A percentile compares a stretch with the other conserved stretches of the same genome.
Conservation (phyloP, 108 stramenopile genomes). For the Cylindrotheca fusiformis region DNA sequence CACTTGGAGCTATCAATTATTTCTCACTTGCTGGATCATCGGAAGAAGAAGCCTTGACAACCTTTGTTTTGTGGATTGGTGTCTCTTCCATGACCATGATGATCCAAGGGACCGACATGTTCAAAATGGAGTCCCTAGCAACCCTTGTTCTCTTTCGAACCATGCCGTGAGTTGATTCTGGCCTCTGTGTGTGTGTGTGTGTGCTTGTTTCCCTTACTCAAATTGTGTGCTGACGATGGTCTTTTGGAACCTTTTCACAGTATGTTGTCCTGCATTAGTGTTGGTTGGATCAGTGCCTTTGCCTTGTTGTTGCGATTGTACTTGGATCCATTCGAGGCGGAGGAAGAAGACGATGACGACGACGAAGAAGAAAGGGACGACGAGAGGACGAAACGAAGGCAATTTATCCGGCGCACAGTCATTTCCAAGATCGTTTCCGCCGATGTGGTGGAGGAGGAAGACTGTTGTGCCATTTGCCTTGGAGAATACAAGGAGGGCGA, state of each 20-base stretch:
- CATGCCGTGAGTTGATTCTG: background rate
- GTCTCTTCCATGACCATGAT: background rate
- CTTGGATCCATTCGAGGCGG: background rate
- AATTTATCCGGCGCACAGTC: background rate
- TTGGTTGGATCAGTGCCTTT: background rate
- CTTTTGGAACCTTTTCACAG: background rate
- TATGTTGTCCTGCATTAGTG: background rate
- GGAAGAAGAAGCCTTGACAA: background rate
- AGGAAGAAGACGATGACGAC: background rate
- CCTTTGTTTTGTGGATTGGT: background rate
- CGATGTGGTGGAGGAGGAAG: background rate
- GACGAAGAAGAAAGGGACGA: background rate
- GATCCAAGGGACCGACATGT: background rate
- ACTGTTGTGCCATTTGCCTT: constrained; percentile 27
- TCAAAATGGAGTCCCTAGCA: background rate
- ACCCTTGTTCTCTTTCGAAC: background rate
- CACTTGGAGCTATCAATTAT: background rate
- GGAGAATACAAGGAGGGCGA: constrained; percentile 24
- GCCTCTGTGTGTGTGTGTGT: background rate
- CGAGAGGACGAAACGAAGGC: background rate
- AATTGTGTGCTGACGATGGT: background rate
- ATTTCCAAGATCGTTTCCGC: background rate
- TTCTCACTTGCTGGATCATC: background rate
- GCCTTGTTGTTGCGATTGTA: background rate
- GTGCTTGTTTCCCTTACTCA: background rate